These are phyloP conservation scores for Mycena rebaudengoi DNA, from an alignment of 768 basidiomycete species.

Conservation along the genomic window DNA sequence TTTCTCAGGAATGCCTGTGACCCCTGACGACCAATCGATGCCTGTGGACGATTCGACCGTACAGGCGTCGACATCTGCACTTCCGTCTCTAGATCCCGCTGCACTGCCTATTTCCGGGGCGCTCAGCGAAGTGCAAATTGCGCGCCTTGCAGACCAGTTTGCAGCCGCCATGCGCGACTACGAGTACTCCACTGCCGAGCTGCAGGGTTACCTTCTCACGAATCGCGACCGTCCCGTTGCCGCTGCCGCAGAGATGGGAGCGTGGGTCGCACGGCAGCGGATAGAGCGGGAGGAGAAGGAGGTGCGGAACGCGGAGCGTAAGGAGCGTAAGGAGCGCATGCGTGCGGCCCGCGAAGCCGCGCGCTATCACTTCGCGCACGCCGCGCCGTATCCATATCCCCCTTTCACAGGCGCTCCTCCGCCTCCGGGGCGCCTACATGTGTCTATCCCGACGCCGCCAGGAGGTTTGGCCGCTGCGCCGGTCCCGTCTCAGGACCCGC, in stretches of 20 bases:
- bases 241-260: slow-evolving; percentile 44
- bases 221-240: slow-evolving; percentile 51
- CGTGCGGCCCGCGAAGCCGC: slow-evolving; percentile 14
- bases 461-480: not conserved
- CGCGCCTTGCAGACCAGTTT: slow-evolving; percentile 50
- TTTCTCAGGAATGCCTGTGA: too few relatives aligned
- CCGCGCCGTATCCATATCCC: slow-evolving; percentile 12
- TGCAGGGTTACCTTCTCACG: slow-evolving; percentile 67
- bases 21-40: too few relatives aligned
- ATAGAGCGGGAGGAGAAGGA: slow-evolving; percentile 17
- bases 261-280: slow-evolving; percentile 47
- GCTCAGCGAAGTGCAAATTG: slow-evolving; percentile 22
- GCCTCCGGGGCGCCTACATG: not conserved
- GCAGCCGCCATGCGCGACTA: slow-evolving; percentile 52
- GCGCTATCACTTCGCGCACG: slow-evolving; percentile 15
- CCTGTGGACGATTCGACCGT: too few relatives aligned
- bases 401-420: not conserved
- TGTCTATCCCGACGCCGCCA: not conserved
- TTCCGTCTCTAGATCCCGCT: not conserved
- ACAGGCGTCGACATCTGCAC: not conserved
- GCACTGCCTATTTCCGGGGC: not conserved
- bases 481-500: too few relatives aligned
- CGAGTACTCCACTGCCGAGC: slow-evolving; percentile 65
- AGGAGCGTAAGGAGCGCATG: slow-evolving; percentile 20
- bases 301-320: slow-evolving; percentile 13